Conservation (phyloP, 1,139 yeast genomes). For the Candida sp. region DNA sequence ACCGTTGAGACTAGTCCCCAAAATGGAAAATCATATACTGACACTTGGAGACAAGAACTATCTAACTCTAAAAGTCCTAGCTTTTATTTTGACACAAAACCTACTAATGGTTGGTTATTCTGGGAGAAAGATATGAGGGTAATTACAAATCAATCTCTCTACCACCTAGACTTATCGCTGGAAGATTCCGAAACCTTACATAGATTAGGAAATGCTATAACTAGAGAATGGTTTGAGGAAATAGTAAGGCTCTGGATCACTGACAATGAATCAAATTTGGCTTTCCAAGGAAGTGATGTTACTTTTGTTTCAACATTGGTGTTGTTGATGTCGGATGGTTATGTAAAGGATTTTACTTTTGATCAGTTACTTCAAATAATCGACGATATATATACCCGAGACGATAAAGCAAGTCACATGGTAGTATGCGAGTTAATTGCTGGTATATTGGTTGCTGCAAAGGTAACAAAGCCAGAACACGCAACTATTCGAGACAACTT, state of each 20-base stretch:
- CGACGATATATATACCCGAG: constrained; percentile 49
- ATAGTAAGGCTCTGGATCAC: constrained; percentile 57
- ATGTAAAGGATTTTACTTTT: constrained; percentile 26
- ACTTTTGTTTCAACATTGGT: constrained; percentile 46
- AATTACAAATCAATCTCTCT: constrained; percentile 25
- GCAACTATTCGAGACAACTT: constrained; percentile 42
- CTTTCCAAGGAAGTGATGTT: constrained; percentile 62
- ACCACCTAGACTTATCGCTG: constrained; percentile 27
- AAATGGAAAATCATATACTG: constrained; percentile 32
- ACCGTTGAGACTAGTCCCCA: constrained; percentile 38
- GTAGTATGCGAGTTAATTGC: constrained; percentile 59
- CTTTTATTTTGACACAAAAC: constrained; percentile 56
- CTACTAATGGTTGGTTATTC: constrained; percentile 69
- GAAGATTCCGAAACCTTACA: constrained; percentile 38
- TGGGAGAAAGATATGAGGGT: constrained; percentile 67
- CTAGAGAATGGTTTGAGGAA: constrained; percentile 55
- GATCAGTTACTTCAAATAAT: constrained; percentile 51
- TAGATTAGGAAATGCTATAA: constrained; percentile 44
- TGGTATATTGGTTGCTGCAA: constrained; percentile 54
- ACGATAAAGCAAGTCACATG: constrained; percentile 64
- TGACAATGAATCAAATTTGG: constrained; percentile 60
- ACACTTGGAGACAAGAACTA: constrained; percentile 52
- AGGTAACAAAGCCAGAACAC: constrained; percentile 23
- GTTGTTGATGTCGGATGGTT: constrained; percentile 42
- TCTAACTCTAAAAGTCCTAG: constrained; percentile 43